phyloP scores from a whole-genome alignment of 495 filamentous ascomycete species.

The Polyplosphaeria fusca region DNA sequence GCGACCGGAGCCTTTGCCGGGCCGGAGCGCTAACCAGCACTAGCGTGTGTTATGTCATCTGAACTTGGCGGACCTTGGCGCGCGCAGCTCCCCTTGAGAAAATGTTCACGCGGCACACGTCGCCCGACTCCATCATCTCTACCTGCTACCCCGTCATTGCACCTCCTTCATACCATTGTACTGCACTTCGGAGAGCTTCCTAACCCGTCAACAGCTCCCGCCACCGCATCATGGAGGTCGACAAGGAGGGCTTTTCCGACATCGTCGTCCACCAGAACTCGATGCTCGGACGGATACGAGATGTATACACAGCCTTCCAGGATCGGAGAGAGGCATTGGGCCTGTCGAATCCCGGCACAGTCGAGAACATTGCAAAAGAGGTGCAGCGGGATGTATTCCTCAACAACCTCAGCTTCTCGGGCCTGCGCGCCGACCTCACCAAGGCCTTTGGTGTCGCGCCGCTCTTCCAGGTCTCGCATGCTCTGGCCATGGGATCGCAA shows the following conservation, averaged over 20 bases:
- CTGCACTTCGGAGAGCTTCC: background rate
- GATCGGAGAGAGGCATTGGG: conserved; percentile 83
- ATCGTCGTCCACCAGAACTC: conserved; percentile 65
- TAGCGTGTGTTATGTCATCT: conserved; percentile 16
- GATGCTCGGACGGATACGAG: conserved; percentile 62
- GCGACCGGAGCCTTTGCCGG: conserved; percentile 9
- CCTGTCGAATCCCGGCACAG: conserved; percentile 83
- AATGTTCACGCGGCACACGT: conserved; percentile 3
- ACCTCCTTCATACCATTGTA: background rate
- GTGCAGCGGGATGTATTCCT: conserved; percentile 92
- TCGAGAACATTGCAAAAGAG: conserved; percentile 88
- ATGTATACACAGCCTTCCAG: conserved; percentile 78
- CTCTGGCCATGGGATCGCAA: conserved; percentile 86
- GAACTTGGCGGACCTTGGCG: background rate
- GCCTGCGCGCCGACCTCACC: conserved; percentile 89
- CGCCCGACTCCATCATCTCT: background rate
- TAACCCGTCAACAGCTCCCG: background rate
- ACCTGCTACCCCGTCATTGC: background rate
- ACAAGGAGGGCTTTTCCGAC: conserved; percentile 50
- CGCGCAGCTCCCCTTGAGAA: conserved; percentile 8
- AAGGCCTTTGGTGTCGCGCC: conserved; percentile 91
- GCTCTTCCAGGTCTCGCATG: conserved; percentile 95
- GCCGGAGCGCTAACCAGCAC: too few relatives aligned
- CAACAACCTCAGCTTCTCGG: conserved; percentile 91
- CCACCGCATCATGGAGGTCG: conserved; percentile 25